Evolutionary conservation across 2,329 filamentous ascomycete species (phyloP).

Genomic region (Fusarium nygamai): DNA sequence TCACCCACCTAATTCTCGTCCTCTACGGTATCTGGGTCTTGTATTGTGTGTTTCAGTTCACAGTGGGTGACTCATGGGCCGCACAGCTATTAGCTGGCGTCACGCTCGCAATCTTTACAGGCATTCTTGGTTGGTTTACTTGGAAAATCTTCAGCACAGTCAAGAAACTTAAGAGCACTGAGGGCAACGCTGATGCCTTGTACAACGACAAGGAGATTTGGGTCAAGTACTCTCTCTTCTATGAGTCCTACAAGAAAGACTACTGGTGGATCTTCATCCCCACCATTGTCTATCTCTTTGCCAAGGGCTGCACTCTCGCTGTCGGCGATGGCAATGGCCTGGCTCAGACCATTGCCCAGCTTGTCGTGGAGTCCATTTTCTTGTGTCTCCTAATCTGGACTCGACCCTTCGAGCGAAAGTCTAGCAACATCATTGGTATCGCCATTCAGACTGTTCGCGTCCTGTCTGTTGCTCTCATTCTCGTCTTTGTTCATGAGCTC

Average conservation of each 20-base stretch:
- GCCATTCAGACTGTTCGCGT: constrained; percentile 89
- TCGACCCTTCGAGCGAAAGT: constrained; percentile 86
- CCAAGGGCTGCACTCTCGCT: constrained; percentile 86
- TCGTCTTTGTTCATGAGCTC: constrained; percentile 94
- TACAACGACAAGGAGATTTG: constrained; percentile 92
- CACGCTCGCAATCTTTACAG: constrained; percentile 84
- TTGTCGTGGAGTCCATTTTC: constrained; percentile 84
- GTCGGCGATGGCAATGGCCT: constrained; percentile 87
- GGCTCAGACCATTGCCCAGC: constrained; percentile 79
- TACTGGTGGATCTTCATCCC: constrained; percentile 99
- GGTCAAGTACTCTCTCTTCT: constrained; percentile 97
- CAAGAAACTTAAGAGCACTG: constrained; percentile 74
- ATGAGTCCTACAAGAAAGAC: constrained; percentile 91
- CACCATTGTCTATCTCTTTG: constrained; percentile 87
- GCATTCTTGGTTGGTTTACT: constrained; percentile 81
- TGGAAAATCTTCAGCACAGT: constrained; percentile 85
- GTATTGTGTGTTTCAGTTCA: constrained; percentile 97
- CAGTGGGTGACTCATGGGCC: constrained; percentile 91
- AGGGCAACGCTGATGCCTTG: constrained; percentile 77
- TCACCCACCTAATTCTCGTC: constrained; percentile 89
- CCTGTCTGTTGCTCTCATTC: constrained; percentile 85
- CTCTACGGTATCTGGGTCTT: constrained; percentile 96
- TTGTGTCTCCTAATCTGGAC: constrained; percentile 83
- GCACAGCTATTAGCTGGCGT: constrained; percentile 85
- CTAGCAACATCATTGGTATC: constrained; percentile 93